Base-by-base conservation (phyloP, 1,284 basidiomycete genomes). In the Rhodotorula sp. region DNA sequence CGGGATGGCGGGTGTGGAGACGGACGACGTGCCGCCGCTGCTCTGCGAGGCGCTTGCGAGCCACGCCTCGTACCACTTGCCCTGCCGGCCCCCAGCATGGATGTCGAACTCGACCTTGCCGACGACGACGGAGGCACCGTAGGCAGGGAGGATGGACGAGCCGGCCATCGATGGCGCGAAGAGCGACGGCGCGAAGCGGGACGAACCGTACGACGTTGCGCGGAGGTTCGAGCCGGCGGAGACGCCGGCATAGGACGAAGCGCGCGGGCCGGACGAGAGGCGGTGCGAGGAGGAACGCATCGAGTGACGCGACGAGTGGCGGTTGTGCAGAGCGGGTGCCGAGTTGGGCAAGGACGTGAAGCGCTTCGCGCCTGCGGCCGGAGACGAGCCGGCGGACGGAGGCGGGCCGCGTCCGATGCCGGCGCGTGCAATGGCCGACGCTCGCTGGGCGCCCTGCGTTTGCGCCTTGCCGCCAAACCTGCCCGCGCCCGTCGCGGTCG, bases 31-130 rank as follows among this genome's bases (percentile, higher is more conserved):
- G 16, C 25, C 46, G 58, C 58, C 48, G 45, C 17, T 41, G 12
- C 42, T 42, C 44, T 58, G 60, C 10, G 27, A 12, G 4, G 77
- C 77, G 34, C 66, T 68, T 19, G 71, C 71, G 14, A 88, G 71
- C 91, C 91, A 93, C 10, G 87, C 86, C 23, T 89, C 88, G 76
- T 89, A 93, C 91, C 92, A 93, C n/a, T 84, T 83, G n/a, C 72
- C 70, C 16, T 90, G 90, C 3, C 64, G 73, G 7, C 73, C 71
- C 17, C 49, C 49, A 8, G 57, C 41, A 75, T 85, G 88, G 75
- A 93, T 90, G 78, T 93, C 91, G 76, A 93, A 93, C 80, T 93
- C 91, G 25, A 93, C 87, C 82, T 92, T 93, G 64, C 91, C 92
- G 45, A 93, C 85, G 70, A 93, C 88, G 19, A 79, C 77, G 7